Base-by-base conservation (phyloP, 441 rosid genomes). In the Erysimum cheiri region DNA sequence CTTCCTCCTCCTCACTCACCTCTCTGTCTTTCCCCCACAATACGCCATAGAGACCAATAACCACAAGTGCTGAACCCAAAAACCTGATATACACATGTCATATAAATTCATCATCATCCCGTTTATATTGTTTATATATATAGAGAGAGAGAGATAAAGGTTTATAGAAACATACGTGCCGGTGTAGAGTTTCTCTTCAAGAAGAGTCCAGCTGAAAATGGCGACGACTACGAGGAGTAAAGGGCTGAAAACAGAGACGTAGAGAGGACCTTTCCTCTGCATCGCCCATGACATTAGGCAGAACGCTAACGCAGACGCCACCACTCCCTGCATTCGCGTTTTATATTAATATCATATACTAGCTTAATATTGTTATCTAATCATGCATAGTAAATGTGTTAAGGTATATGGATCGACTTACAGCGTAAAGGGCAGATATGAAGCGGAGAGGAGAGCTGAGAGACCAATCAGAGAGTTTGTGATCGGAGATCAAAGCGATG, bases 1-100 rank as follows among this genome's bases (percentile, higher is more conserved):
- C 46, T 26, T 55, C 47, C 8, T 68, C 58, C 10, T 22, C 37
- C 17, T 54, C 77, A n/a, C 70, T 80, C 32, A 55, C 39, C 80
- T 93, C 97, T 77, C 63, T 83, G 48, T 85, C 89, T 74, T 91
- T 93, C 14, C 97, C 98, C 97, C 97, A 93, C 3, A 93, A 82
- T 28, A 93, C 98, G 0, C 81, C 82, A 40, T 89, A 91, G 3
- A 89, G 85, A 14, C 98, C 98, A 2, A 63, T 80, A 24, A 91
- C 78, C 10, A 93, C 90, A 78, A 93, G 69, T 24, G 80, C 59
- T 1, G 96, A 89, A 49, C 98, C 97, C 63, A 85, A 26, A 64
- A 70, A 81, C 60, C 98, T 93, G 74, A 37, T 69, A n/a, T 52
- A 65, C 26, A 47, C 3, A 48, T 4, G 48, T 47, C 17, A 64